These are phyloP conservation scores for Aspergillus novoparasiticus DNA, from an alignment of 2,329 filamentous ascomycete genomes.

Conservation along the genomic window DNA sequence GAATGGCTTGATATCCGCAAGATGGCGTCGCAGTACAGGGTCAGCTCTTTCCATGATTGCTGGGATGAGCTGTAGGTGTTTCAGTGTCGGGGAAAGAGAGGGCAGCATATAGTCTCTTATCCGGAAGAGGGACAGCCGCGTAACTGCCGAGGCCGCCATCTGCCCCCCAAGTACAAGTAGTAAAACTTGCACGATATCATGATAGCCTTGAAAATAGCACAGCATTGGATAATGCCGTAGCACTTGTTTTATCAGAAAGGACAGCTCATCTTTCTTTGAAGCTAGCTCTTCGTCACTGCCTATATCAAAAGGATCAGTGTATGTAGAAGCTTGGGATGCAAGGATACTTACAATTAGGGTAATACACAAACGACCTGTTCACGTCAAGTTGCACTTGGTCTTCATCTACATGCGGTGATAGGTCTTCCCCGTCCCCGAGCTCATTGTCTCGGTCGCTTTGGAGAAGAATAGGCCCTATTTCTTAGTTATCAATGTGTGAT, in stretches of 20 bases:
- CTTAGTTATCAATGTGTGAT: conserved; percentile 16
- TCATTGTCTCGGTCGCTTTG: conserved; percentile 37
- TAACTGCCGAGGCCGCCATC: conserved; percentile 64
- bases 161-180: conserved; percentile 76
- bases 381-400: conserved; percentile 91
- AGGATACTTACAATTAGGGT: conserved; percentile 70
- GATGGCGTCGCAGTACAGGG: conserved; percentile 69
- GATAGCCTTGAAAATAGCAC: conserved; percentile 97
- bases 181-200: conserved; percentile 96
- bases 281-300: conserved; percentile 71
- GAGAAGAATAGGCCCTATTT: conserved; percentile 53
- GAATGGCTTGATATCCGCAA: conserved; percentile 80
- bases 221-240: conserved; percentile 80
- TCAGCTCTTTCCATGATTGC: conserved; percentile 76
- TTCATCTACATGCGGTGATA: conserved; percentile 82
- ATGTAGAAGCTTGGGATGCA: neutral
- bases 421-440: conserved; percentile 56
- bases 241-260: conserved; percentile 75
- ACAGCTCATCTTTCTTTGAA: conserved; percentile 74
- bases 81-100: conserved; percentile 74
- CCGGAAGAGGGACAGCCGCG: conserved; percentile 82
- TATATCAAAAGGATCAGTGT: conserved; percentile 36
- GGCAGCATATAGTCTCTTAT: conserved; percentile 99
- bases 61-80: conserved; percentile 85
- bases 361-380: conserved; percentile 95